Conservation (phyloP, 2,329 filamentous ascomycete species). For the Cladosporium sp. region DNA sequence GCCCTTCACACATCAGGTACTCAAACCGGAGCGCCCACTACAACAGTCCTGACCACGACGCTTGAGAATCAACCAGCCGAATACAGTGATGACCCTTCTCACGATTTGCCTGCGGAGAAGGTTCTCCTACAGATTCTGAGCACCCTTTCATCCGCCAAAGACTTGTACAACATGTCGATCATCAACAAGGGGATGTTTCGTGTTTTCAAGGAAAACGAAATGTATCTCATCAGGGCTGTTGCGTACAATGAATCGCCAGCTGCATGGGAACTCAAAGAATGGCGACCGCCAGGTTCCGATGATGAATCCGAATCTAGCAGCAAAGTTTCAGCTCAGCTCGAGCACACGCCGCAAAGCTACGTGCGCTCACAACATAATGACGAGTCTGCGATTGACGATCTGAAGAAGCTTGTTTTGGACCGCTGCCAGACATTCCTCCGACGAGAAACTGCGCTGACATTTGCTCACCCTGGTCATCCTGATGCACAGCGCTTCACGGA, state of each 20-base stretch:
- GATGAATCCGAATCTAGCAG: conserved; percentile 21
- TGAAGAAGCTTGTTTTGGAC: conserved; percentile 54
- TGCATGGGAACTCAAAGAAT: conserved; percentile 58
- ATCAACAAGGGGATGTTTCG: conserved; percentile 55
- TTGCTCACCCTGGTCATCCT: conserved; percentile 44
- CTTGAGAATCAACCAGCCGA: too few species aligned
- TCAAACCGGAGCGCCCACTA: too few species aligned
- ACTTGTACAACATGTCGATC: conserved; percentile 52
- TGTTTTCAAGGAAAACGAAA: conserved; percentile 55
- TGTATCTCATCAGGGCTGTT: conserved; percentile 49
- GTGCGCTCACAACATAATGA: conserved; percentile 44
- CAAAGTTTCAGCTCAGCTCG: conserved; percentile 34
- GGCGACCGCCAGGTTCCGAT: conserved; percentile 49
- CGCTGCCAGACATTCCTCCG: conserved; percentile 55
- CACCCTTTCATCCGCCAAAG: conserved; percentile 46
- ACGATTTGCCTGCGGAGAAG: conserved; percentile 37
- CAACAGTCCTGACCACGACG: too few species aligned
- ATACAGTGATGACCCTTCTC: too few species aligned
- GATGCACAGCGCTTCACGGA: conserved; percentile 52
- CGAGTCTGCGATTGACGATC: conserved; percentile 48
- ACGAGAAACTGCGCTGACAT: conserved; percentile 51
- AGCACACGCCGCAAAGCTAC: conserved; percentile 52
- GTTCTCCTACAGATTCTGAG: conserved; percentile 51
- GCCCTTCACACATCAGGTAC: too few species aligned
- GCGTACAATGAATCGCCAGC: conserved; percentile 52